These are phyloP conservation scores for Tolypocladium amazonense DNA, from an alignment of 2,329 filamentous ascomycete genomes.

Conservation along the genomic window DNA sequence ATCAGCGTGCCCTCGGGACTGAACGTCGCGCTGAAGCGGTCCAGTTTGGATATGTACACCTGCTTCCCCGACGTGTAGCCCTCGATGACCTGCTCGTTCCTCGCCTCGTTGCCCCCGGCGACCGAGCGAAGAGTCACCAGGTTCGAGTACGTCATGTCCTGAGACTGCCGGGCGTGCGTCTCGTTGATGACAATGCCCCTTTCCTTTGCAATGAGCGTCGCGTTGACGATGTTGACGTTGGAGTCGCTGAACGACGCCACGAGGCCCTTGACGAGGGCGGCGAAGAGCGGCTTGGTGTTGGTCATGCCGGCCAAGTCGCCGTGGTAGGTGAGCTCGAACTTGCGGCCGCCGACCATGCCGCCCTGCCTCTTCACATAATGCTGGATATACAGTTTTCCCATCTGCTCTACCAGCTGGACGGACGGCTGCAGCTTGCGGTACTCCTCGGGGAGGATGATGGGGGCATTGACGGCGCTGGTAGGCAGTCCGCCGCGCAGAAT, in stretches of 20 bases:
- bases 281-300: slow-evolving; percentile 70
- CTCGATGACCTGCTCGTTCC: slow-evolving; percentile 39
- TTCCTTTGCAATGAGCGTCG: slow-evolving; percentile 62
- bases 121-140: slow-evolving; percentile 58
- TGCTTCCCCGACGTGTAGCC: slow-evolving; percentile 56
- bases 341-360: slow-evolving; percentile 46
- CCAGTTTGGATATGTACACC: slow-evolving; percentile 62
- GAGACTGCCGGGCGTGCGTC: slow-evolving; percentile 50
- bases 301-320: slow-evolving; percentile 60
- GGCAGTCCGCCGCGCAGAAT: slow-evolving; percentile 65
- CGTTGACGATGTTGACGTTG: slow-evolving; percentile 76
- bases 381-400: slow-evolving; percentile 71
- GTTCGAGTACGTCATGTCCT: slow-evolving; percentile 55
- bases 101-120: slow-evolving; percentile 15
- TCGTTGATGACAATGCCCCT: slow-evolving; percentile 72
- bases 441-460: slow-evolving; percentile 71
- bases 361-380: slow-evolving; percentile 44
- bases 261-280: slow-evolving; percentile 68
- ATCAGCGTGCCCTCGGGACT: slow-evolving; percentile 62
- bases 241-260: slow-evolving; percentile 57
- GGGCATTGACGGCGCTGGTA: slow-evolving; percentile 69
- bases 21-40: slow-evolving; percentile 64
- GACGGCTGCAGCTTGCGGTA: slow-evolving; percentile 70
- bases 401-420: slow-evolving; percentile 65
- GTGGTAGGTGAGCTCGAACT: slow-evolving; percentile 68